phyloP scores from a whole-genome alignment of 2,329 filamentous ascomycete genomes.

The Trichoderma lentiforme region DNA sequence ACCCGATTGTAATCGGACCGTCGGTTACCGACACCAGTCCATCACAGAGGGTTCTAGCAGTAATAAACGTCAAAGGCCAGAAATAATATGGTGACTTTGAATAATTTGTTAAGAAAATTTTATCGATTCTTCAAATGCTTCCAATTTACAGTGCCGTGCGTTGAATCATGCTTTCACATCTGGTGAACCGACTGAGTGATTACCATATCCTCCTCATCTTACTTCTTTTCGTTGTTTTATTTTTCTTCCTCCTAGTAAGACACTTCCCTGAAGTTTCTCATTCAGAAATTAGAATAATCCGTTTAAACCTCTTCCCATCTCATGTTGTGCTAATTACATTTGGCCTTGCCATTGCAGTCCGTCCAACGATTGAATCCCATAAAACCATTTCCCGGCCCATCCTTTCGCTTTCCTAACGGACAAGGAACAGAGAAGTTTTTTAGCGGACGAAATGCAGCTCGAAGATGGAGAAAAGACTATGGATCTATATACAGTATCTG shows the following conservation, averaged over 20 bases:
- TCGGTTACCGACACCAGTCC: not conserved
- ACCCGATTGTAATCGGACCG: not conserved
- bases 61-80: not conserved
- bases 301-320: too few relatives aligned
- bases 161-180: not conserved
- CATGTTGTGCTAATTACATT: not conserved
- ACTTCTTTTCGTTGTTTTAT: not conserved
- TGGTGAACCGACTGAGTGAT: not conserved
- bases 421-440: constrained; percentile 18
- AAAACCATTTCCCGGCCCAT: not conserved
- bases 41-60: not conserved
- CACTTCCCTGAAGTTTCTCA: fast-evolving
- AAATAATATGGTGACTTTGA: not conserved
- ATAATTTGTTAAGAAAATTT: not conserved
- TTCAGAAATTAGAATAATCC: not conserved
- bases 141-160: not conserved
- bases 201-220: not conserved
- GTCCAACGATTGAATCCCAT: not conserved
- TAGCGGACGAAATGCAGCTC: not conserved
- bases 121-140: not conserved
- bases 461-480: not conserved
- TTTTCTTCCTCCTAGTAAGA: not conserved
- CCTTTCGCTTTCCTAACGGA: constrained; percentile 15
- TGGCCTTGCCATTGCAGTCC: not conserved
- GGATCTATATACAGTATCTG: constrained; percentile 16